phyloP scores from a whole-genome alignment of 768 basidiomycete genomes.

The Suillus paluster region DNA sequence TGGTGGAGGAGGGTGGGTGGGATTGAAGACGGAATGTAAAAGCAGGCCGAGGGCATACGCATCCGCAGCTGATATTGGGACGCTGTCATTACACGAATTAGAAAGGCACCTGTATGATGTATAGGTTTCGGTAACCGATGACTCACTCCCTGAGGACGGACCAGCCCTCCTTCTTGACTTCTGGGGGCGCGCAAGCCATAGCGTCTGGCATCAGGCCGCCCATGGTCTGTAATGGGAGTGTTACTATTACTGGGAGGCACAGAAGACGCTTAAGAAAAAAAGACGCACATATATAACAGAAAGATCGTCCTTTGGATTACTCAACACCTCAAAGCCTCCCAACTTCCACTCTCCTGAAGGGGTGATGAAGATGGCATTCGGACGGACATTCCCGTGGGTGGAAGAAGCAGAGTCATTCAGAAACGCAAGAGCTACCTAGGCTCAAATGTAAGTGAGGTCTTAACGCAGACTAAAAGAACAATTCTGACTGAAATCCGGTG shows the following conservation, averaged over 20 bases:
- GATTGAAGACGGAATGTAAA: conserved; percentile 88
- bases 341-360: conserved; percentile 96
- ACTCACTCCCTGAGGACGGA: too few relatives aligned
- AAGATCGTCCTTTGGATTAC: conserved; percentile 77
- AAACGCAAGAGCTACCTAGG: conserved; percentile 84
- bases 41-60: conserved; percentile 89
- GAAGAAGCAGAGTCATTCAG: conserved; percentile 83
- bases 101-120: too few relatives aligned
- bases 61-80: too few relatives aligned
- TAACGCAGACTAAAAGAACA: conserved; percentile 31
- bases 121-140: too few relatives aligned
- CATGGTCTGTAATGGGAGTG: conserved; percentile 56
- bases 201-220: conserved; percentile 68
- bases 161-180: too few relatives aligned
- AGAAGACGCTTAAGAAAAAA: background rate
- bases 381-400: conserved; percentile 79
- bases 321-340: conserved; percentile 91
- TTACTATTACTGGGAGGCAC: conserved; percentile 11
- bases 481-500: conserved; percentile 78
- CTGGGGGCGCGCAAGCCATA: conserved; percentile 71
- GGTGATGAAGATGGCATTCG: conserved; percentile 86
- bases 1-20: conserved; percentile 69
- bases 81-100: too few relatives aligned
- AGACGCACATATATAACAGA: conserved; percentile 79
- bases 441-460: conserved; percentile 4